phyloP scores from a whole-genome alignment of 192 early-diverging fungal species.

The Cladochytrium replicatum region DNA sequence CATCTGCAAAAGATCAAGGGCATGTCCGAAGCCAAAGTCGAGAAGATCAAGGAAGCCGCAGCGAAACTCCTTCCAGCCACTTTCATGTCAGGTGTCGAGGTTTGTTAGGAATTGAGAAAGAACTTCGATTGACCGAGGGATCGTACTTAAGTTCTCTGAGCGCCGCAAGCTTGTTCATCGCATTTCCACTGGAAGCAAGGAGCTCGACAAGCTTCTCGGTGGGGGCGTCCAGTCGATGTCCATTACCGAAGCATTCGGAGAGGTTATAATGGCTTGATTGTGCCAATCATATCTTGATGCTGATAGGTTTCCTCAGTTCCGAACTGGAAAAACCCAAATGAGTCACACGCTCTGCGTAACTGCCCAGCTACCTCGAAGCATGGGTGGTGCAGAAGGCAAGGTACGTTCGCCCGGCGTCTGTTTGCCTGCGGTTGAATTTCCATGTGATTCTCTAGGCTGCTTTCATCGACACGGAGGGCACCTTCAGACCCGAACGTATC shows the following conservation, averaged over 20 bases:
- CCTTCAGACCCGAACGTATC: slow-evolving; percentile 76
- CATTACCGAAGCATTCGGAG: slow-evolving; percentile 79
- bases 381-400: slow-evolving; percentile 73
- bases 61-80: slow-evolving; percentile 48
- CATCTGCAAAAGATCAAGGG: slow-evolving; percentile 68
- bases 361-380: slow-evolving; percentile 54
- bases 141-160: too few species aligned
- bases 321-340: slow-evolving; percentile 80
- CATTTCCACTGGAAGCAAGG: slow-evolving; percentile 67
- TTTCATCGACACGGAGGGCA: slow-evolving; percentile 60
- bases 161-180: slow-evolving; percentile 50
- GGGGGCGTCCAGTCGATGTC: slow-evolving; percentile 73
- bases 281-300: too few species aligned
- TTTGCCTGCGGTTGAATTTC: neutral
- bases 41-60: slow-evolving; percentile 79
- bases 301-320: slow-evolving; percentile 40
- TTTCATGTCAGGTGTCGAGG: slow-evolving; percentile 62
- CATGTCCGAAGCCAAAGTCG: slow-evolving; percentile 71
- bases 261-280: too few species aligned
- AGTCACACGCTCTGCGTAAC: slow-evolving; percentile 69
- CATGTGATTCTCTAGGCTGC: slow-evolving; percentile 22
- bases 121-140: too few species aligned
- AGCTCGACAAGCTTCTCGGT: slow-evolving; percentile 67
- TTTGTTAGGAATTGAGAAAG: slow-evolving; percentile 18
- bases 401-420: slow-evolving; percentile 16